Evolutionary conservation across 2,329 filamentous ascomycete genomes (phyloP).

Genomic region (Nemania abortiva): DNA sequence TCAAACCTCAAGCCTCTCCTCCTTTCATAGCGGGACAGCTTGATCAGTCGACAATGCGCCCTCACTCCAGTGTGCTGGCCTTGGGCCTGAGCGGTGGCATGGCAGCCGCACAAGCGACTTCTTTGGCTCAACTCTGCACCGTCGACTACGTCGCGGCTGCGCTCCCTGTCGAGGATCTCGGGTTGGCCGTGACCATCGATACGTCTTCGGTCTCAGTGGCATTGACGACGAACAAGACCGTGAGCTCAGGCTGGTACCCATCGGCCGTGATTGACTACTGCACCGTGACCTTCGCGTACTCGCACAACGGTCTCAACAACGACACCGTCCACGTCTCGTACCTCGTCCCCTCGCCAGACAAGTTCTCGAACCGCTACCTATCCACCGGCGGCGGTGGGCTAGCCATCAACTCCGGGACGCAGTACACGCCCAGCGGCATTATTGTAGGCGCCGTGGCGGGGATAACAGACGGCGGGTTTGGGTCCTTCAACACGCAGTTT

Average conservation of each 20-base stretch:
- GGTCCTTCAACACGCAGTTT: constrained; percentile 57
- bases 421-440: constrained; percentile 49
- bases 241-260: constrained; percentile 48
- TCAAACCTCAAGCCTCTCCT: constrained; percentile 4
- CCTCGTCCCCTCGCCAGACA: constrained; percentile 41
- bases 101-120: constrained; percentile 11
- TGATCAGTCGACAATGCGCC: constrained; percentile 22
- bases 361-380: constrained; percentile 46
- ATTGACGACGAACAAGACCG: constrained; percentile 51
- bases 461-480: constrained; percentile 64
- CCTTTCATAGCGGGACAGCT: not conserved
- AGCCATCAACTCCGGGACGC: constrained; percentile 52
- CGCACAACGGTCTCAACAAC: constrained; percentile 41
- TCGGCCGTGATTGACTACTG: constrained; percentile 42
- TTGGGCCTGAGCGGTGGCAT: constrained; percentile 21
- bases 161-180: constrained; percentile 43
- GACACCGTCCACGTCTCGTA: constrained; percentile 44
- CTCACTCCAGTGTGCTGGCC: constrained; percentile 9
- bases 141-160: constrained; percentile 37
- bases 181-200: constrained; percentile 48
- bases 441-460: constrained; percentile 61
- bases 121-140: constrained; percentile 37
- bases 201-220: constrained; percentile 46
- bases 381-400: constrained; percentile 54
- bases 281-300: constrained; percentile 46